phyloP scores from a whole-genome alignment of 208 protist genomes.

The Tetramitus jugosus region DNA sequence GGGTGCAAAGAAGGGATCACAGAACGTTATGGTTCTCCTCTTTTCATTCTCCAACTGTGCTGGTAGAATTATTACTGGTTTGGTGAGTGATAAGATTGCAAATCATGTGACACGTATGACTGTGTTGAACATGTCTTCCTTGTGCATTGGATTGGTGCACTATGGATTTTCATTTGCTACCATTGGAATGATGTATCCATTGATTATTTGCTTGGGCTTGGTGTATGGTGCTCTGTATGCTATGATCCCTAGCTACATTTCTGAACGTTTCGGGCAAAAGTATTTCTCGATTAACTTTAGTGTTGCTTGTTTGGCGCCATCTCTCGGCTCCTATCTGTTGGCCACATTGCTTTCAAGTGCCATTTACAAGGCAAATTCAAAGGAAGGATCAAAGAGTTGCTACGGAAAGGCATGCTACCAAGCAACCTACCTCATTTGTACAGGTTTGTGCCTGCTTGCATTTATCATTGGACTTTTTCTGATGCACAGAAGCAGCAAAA shows the following conservation, averaged over 20 bases:
- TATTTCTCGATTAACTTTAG: not conserved
- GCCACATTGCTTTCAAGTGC: not conserved
- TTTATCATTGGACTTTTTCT: not conserved
- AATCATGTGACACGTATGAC: not conserved
- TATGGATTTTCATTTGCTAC: not conserved
- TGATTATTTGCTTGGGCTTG: not conserved
- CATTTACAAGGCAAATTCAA: not conserved
- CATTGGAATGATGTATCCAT: not conserved
- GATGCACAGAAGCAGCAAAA: not conserved
- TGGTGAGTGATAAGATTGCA: conserved; percentile 1
- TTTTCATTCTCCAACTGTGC: conserved; percentile 3
- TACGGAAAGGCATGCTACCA: not conserved
- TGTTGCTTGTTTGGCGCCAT: not conserved
- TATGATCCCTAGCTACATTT: not conserved
- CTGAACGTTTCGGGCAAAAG: conserved; percentile 6
- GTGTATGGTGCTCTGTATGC: not conserved
- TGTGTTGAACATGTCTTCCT: not conserved
- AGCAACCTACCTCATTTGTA: not conserved
- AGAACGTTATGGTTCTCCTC: not conserved
- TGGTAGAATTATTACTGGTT: not conserved
- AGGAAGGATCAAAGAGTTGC: not conserved
- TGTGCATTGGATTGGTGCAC: not conserved
- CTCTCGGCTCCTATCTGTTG: not conserved
- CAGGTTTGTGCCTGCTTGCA: not conserved
- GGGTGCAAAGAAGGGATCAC: not conserved